Evolutionary conservation across 305 asterid species (phyloP).

Genomic region (Withania somnifera): DNA sequence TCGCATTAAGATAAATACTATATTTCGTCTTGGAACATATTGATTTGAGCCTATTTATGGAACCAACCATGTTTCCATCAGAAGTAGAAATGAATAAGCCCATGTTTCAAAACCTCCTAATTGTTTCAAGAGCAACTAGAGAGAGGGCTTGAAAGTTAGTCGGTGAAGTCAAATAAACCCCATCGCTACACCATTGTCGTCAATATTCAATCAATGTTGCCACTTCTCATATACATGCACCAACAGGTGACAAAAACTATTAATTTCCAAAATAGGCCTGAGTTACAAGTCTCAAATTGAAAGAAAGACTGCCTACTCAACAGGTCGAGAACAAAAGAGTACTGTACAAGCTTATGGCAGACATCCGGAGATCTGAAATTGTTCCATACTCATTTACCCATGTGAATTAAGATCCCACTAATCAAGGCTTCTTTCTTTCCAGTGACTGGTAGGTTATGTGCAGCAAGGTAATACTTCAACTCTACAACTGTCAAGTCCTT

Average conservation of each 20-base stretch:
- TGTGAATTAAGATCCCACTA: conserved; percentile 71
- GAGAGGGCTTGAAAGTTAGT: background rate
- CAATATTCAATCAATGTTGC: background rate
- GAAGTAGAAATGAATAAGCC: no score
- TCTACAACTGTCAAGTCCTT: conserved; percentile 70
- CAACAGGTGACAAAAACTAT: background rate
- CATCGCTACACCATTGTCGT: background rate
- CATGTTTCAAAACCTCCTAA: no score
- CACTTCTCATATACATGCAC: background rate
- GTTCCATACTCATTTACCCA: conserved; percentile 46
- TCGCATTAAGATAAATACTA: no score
- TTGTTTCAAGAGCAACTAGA: background rate
- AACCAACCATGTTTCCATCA: no score
- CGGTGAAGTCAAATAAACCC: background rate
- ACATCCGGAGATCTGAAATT: background rate
- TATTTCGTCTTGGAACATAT: no score
- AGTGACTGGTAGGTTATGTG: conserved; percentile 43
- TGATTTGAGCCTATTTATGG: no score
- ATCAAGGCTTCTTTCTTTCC: conserved; percentile 74
- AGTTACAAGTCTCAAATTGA: background rate
- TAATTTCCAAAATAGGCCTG: background rate
- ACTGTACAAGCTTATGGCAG: background rate
- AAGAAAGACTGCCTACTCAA: background rate
- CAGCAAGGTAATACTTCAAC: conserved; percentile 58
- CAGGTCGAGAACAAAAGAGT: background rate